A percentile compares a stretch with the other conserved stretches of the same genome.
Evolutionary conservation across 148 eudicot genomes (phyloP).

Genomic region (Silene uniflora): DNA sequence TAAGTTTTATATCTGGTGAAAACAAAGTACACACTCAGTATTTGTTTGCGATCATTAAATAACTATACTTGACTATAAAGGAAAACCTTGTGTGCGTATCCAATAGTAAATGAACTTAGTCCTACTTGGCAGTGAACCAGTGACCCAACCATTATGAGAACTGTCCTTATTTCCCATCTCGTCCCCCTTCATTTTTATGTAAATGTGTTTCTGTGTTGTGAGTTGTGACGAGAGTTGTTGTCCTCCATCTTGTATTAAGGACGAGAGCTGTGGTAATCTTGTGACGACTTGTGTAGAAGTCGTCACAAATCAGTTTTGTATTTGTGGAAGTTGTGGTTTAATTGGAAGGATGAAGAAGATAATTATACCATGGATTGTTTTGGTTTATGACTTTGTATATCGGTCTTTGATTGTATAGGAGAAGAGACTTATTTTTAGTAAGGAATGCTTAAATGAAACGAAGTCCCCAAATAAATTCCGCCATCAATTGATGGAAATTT

Average conservation of each 20-base stretch:
- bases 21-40: constrained; percentile 11
- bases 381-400: no score
- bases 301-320: background rate
- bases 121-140: constrained; percentile 17
- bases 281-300: background rate
- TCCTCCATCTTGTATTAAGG: background rate
- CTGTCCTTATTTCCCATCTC: constrained; percentile 8
- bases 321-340: background rate
- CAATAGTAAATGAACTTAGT: constrained; percentile 13
- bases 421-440: background rate
- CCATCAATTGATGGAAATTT: background rate
- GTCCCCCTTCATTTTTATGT: background rate
- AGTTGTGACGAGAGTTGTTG: background rate
- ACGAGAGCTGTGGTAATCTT: background rate
- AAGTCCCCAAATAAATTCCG: background rate
- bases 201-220: background rate
- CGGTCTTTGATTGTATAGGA: background rate
- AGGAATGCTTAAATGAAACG: background rate
- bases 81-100: constrained; percentile 14
- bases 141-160: constrained; percentile 10
- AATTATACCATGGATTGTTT: no score
- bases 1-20: constrained; percentile 15
- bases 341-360: background rate
- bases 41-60: constrained; percentile 22
- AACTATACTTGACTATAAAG: constrained; percentile 19